A percentile compares a stretch with the other conserved stretches of the same genome.
These are phyloP conservation scores for Stygiomarasmius scandens DNA, from an alignment of 1,284 basidiomycete species.

Conservation along the genomic window DNA sequence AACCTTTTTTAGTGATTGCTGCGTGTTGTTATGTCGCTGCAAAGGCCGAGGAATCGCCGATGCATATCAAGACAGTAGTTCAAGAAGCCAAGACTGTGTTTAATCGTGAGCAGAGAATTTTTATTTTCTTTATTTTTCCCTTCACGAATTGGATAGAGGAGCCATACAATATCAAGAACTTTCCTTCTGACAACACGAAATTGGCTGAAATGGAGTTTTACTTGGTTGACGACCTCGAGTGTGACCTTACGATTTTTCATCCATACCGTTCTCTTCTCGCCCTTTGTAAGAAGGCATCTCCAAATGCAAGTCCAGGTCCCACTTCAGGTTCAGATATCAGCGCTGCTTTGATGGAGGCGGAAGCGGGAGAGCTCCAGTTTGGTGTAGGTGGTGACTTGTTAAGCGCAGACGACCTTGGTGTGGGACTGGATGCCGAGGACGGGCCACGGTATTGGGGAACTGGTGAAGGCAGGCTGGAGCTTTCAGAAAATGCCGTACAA, in stretches of 20 bases:
- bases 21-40: conserved; percentile 96
- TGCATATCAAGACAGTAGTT: no score
- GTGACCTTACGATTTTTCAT: conserved; percentile 92
- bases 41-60: conserved; percentile 93
- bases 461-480: conserved; percentile 67
- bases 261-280: conserved; percentile 88
- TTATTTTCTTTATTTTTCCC: not conserved
- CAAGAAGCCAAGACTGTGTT: conserved; percentile 48
- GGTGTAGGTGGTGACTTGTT: conserved; percentile 28
- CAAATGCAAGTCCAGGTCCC: conserved; percentile 17
- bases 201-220: conserved; percentile 99
- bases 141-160: conserved; percentile 31
- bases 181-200: conserved; percentile 86
- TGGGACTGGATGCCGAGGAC: conserved; percentile 57
- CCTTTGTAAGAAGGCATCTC: conserved; percentile 55
- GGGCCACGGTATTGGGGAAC: conserved; percentile 76
- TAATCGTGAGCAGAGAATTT: conserved; percentile 54
- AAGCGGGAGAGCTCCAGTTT: conserved; percentile 53
- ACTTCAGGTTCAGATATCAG: conserved; percentile 24
- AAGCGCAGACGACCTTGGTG: conserved; percentile 34
- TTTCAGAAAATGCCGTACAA: conserved; percentile 71
- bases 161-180: conserved; percentile 72
- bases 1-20: conserved; percentile 89
- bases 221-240: conserved; percentile 94
- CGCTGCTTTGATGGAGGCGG: conserved; percentile 30